Percentiles rank a stretch among this genome's conserved stretches.
Conservation (phyloP, 148 eudicot genomes). For the Amaranthus palmeri region DNA sequence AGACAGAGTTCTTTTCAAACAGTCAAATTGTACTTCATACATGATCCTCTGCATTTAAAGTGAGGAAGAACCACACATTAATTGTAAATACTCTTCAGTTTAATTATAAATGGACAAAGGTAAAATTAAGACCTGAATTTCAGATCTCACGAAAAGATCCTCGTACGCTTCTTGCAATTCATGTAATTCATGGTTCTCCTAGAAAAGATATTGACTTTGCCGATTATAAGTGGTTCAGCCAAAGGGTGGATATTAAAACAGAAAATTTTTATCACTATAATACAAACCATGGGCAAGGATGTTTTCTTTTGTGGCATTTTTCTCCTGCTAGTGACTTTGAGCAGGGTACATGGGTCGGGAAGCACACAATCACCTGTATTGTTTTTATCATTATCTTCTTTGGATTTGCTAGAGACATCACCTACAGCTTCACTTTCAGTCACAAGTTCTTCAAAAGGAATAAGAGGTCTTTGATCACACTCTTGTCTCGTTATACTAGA, state of each 20-base stretch:
- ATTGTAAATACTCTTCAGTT: not conserved
- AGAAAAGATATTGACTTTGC: conserved; percentile 24
- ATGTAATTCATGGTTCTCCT: conserved; percentile 55
- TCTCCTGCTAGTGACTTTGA: conserved; percentile 80
- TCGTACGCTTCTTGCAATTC: conserved; percentile 67
- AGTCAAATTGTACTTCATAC: conserved; percentile 65
- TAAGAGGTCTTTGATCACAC: conserved; percentile 57
- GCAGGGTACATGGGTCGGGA: conserved; percentile 67
- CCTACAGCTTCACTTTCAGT: conserved; percentile 33
- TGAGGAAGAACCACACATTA: not conserved
- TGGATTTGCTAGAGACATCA: conserved; percentile 28
- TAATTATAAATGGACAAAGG: not conserved
- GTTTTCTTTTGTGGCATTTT: conserved; percentile 56
- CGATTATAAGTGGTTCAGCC: not conserved
- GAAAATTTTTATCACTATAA: conserved; percentile 24
- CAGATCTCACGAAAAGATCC: conserved; percentile 57
- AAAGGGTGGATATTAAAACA: conserved; percentile 19
- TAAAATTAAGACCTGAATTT: conserved; percentile 55
- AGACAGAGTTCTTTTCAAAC: conserved; percentile 52
- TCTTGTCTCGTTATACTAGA: conserved; percentile 42
- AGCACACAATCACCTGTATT: conserved; percentile 39
- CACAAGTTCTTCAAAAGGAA: conserved; percentile 81
- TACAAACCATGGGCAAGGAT: conserved; percentile 43
- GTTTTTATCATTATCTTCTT: conserved; percentile 23
- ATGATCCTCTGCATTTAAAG: conserved; percentile 45